These are phyloP conservation scores for Saksenaea oblongispora DNA, from an alignment of 371 early-diverging fungal genomes.

Conservation along the genomic window DNA sequence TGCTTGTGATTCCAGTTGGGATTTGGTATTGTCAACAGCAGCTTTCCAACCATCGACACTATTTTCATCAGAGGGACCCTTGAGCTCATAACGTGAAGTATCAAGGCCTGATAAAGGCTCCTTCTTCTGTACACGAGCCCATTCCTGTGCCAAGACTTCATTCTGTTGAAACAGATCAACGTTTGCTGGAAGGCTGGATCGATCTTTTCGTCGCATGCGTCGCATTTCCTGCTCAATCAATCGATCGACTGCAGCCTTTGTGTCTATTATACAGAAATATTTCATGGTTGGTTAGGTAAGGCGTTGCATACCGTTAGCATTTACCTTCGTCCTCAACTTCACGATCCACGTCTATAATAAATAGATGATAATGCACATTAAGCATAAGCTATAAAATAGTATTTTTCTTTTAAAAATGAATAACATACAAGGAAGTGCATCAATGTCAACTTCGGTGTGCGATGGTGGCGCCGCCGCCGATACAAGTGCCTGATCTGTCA, in stretches of 20 bases:
- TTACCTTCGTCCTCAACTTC: conserved; percentile 46
- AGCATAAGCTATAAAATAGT: not conserved
- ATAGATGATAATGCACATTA: not conserved
- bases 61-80: conserved; percentile 49
- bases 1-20: conserved; percentile 84
- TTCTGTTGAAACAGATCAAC: conserved; percentile 43
- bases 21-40: conserved; percentile 78
- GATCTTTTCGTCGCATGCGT: conserved; percentile 53
- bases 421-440: conserved; percentile 45
- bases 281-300: not conserved
- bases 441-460: conserved; percentile 31
- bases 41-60: conserved; percentile 59
- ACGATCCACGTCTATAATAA: conserved; percentile 42
- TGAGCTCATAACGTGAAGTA: conserved; percentile 61
- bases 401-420: not conserved
- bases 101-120: conserved; percentile 60
- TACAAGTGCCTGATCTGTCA: conserved; percentile 5
- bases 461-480: conserved; percentile 15
- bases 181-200: conserved; percentile 31
- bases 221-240: conserved; percentile 73
- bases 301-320: not conserved
- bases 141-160: conserved; percentile 58
- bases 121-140: conserved; percentile 61
- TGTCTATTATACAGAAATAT: conserved; percentile 18
- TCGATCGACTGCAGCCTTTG: conserved; percentile 54